Evolutionary conservation across 2,329 filamentous ascomycete species (phyloP).

Genomic region (Fusarium sp.): DNA sequence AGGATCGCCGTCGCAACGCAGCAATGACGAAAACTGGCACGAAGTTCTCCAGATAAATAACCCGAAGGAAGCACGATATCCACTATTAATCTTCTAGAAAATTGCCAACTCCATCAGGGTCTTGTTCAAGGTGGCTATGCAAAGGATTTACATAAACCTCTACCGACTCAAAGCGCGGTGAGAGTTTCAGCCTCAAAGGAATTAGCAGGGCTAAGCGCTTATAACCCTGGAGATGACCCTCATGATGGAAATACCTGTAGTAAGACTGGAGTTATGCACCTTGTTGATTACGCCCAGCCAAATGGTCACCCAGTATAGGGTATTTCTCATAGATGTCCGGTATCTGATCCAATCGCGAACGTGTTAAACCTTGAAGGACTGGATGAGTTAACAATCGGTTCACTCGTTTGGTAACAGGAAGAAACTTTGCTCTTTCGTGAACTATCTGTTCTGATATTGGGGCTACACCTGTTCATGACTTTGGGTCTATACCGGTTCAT

Average conservation of each 20-base stretch:
- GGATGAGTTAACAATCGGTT: not conserved
- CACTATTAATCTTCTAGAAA: constrained; percentile 14
- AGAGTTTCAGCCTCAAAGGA: not conserved
- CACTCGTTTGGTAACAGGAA: not conserved
- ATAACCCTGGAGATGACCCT: not conserved
- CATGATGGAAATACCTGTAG: not conserved
- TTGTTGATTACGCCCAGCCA: not conserved
- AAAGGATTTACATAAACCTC: not conserved
- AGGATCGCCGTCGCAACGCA: constrained; percentile 9
- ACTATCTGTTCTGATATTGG: not conserved
- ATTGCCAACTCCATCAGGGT: not conserved
- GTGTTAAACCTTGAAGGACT: no score
- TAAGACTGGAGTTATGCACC: not conserved
- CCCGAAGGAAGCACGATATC: not conserved
- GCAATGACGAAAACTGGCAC: constrained; percentile 13
- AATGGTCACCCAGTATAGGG: not conserved
- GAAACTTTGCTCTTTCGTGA: not conserved
- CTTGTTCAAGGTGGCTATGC: constrained; percentile 1
- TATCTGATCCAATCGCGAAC: not conserved
- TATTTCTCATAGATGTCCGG: not conserved
- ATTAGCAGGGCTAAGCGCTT: not conserved
- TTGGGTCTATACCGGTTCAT: not conserved
- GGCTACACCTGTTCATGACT: not conserved
- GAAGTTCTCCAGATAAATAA: constrained; percentile 2
- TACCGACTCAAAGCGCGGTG: not conserved